Evolutionary conservation across 148 eudicot species (phyloP), one percentile per base, ranked within the genome.

Genomic region (Vaccinium corymbosum): DNA sequence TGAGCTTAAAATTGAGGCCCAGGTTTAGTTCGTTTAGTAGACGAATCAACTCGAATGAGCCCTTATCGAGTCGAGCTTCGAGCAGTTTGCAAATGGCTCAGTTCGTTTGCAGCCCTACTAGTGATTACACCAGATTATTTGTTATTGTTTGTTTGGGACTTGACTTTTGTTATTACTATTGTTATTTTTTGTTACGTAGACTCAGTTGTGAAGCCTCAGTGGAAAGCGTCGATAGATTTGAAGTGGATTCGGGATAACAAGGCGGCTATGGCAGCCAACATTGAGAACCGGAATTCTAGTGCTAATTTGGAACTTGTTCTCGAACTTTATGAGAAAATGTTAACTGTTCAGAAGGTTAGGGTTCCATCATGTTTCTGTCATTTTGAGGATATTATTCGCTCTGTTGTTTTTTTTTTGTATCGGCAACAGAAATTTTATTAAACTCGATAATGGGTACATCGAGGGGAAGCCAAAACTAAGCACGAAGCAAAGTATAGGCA

Each of bases 141-240:
- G 0, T 74, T 42, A 6, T 9, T 20, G 12, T 25, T 83, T 12
- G 12, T 59, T 15, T 38, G 73, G 17, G 20, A 7, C 42, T 70
- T 2, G 42, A 55, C 51, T 74, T 59, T n/a, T 25, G 16, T 53
- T 17, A 7, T 22, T 70, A 35, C 20, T 59, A 38, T 27, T 20
- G 50, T 71, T 68, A 20, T 80, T 27, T 11, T 46, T 3, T 79
- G 76, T 73, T 88, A 3, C 77, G n/a, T 49, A 50, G 27, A 49
- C 83, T 17, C 82, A 92, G 98, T 81, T 82, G 87, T 84, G 88
- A 95, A 90, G 86, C 89, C 88, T 78, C 93, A 93, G 72, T 95
- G 98, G 98, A 95, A 91, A 86, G 98, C 98, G 16, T 90, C 98
- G 2, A 92, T 95, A 80, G 98, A 95, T 92, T 95, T 95, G 86